Base-by-base conservation (phyloP, 805 yeast genomes). In the Lipomyces yamadae region DNA sequence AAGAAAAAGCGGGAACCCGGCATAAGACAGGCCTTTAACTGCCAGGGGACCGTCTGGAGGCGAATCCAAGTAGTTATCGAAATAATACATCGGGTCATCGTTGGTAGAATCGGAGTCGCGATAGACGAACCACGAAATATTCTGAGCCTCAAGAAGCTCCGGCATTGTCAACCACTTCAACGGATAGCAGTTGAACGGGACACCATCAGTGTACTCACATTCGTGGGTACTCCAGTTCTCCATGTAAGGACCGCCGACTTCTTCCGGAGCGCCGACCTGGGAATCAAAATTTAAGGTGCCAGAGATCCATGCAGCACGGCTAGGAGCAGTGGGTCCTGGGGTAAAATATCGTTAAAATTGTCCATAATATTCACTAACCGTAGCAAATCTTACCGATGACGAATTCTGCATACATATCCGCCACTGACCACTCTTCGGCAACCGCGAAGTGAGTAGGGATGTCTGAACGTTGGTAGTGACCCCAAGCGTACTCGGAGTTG, bases 361-460 rank as follows among this genome's bases (percentile, higher is more conserved):
- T 5, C 6, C 45, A 18, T 34, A 54, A 2, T 18, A 24, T 29
- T n/a, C 39, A 45, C 13, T n/a, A 24, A 50, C 24, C 24, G 24
- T 24, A 24, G 15, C 7, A n/a, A 18, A 15, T 34, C 61, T 29
- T 60, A 65, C 69, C 75, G 48, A 73, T 71, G 30, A 73, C 71
- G 48, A 71, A 60, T 59, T 73, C 74, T 10, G 70, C 37, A 58
- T 73, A 73, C 76, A 74, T 74, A 60, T 74, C 76, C 11, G 60
- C 75, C 29, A 74, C 63, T 29, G 75, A 66, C 72, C 72, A 74
- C 15, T 65, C 71, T 37, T 74, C 76, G 15, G 68, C 75, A 57
- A 74, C 65, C 11, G 62, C 69, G 57, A 63, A 74, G 55, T 72
- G 75, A 11, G 71, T 66, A 13, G 76, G 76, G 8, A 72, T 50